Evolutionary conservation across 1,284 basidiomycete species (phyloP).

Genomic region (Amylostereum areolatum): DNA sequence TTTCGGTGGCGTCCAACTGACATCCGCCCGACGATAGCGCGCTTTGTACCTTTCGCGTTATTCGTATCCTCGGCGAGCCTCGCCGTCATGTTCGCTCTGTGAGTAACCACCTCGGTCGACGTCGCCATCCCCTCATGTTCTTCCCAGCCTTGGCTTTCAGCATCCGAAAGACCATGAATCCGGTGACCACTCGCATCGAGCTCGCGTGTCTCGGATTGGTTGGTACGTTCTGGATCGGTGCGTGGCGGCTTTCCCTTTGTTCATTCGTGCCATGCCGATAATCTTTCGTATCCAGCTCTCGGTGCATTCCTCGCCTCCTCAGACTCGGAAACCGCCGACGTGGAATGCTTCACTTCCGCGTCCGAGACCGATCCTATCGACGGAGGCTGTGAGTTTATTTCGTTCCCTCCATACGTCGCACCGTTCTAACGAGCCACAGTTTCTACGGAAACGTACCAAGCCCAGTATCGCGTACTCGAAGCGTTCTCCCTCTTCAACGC

Average conservation of each 20-base stretch:
- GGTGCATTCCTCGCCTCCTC: constrained; percentile 67
- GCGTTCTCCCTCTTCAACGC: constrained; percentile 75
- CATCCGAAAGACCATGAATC: constrained; percentile 58
- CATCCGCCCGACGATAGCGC: constrained; percentile 40
- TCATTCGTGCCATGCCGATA: constrained; percentile 11
- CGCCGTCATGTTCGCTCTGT: constrained; percentile 63
- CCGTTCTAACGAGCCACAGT: constrained; percentile 25
- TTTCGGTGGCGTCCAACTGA: not conserved
- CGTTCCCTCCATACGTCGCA: constrained; percentile 2
- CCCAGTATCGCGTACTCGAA: constrained; percentile 75
- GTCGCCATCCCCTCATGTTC: constrained; percentile 4
- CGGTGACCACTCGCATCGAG: constrained; percentile 73
- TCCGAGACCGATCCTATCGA: constrained; percentile 45
- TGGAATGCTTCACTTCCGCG: constrained; percentile 69
- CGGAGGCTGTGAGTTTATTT: constrained; percentile 48
- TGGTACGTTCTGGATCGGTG: constrained; percentile 76
- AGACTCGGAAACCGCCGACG: constrained; percentile 68
- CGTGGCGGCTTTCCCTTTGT: constrained; percentile 19
- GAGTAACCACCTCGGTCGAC: constrained; percentile 22
- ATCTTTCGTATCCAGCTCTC: constrained; percentile 43
- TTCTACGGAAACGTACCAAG: constrained; percentile 70
- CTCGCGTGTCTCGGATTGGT: constrained; percentile 61
- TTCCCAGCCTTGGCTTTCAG: constrained; percentile 54
- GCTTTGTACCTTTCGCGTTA: constrained; percentile 77
- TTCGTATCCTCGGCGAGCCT: constrained; percentile 69